Evolutionary conservation across 768 basidiomycete species (phyloP), one percentile per base, ranked within the genome.

Genomic region (Collybia sordida): DNA sequence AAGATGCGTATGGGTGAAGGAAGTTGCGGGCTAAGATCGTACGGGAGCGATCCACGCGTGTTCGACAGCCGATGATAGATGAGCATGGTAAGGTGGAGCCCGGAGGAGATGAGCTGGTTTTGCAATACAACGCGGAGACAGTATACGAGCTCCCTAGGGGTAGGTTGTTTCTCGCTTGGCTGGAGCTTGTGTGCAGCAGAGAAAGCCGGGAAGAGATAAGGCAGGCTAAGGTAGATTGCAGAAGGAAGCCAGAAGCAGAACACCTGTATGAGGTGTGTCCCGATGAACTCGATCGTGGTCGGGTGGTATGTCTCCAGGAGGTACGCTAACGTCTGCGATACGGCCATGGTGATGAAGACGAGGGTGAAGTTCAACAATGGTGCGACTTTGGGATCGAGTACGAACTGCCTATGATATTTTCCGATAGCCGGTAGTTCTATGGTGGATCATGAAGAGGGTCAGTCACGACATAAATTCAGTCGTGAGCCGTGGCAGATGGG

Each of bases 101-200:
- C 23, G 15, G 56, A 55, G 19, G 64, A 55, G 39, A 68, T 21
- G 5, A 56, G 3, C 41, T 66, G 62, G 51, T 68, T 68, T 6
- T 59, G 51, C 3, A 49, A 38, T 3, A 66, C 65, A 18, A 62
- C 44, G 0, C 23, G 21, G 1, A 68, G 40, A 41, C 65, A 66
- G 24, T 63, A 55, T 49, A 43, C 45, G 7, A 68, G 53, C 31
- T 68, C 65, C 4, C 51, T 38, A 0, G 27, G 44, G 9, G 59
- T 56, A 3, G 65, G 65, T 27, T 62, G 60, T 28, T 65, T 66
- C 15, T 47, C 58, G 41, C 58, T 54, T 15, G 59, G 59, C 35
- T 68, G 65, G 15, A 68, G 47, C 34, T 63, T 64, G 45, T 65
- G 60, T 4, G 53, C 50, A 22, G 51, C 50, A 22, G 64, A 61